Conservation (phyloP, 1,284 basidiomycete genomes). For the Trametes versicolor region DNA sequence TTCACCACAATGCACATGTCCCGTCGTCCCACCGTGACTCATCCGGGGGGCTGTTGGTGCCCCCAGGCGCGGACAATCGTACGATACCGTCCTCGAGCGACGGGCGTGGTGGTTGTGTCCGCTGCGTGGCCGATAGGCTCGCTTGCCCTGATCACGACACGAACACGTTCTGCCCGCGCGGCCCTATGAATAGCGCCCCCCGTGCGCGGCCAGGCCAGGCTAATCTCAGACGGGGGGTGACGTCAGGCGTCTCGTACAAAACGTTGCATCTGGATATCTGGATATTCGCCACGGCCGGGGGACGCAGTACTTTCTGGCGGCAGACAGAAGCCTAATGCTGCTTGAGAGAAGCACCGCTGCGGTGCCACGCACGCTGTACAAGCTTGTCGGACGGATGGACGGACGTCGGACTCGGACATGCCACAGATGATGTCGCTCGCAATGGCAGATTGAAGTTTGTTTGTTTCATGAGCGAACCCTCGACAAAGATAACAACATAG, state of each 20-base stretch:
- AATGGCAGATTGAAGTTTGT: not conserved
- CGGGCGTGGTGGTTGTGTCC: slow-evolving; percentile 15
- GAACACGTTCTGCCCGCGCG: slow-evolving; percentile 19
- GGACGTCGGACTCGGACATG: not conserved
- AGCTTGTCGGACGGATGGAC: slow-evolving; percentile 11
- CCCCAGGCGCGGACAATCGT: slow-evolving; percentile 3
- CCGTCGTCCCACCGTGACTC: slow-evolving; percentile 9
- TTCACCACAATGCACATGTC: slow-evolving; percentile 23
- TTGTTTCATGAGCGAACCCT: not conserved
- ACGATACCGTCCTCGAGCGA: slow-evolving; percentile 27
- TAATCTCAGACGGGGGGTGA: slow-evolving; percentile 7
- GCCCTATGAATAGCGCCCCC: slow-evolving; percentile 1
- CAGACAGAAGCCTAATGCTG: not conserved
- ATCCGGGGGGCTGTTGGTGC: not conserved
- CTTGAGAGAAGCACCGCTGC: not conserved
- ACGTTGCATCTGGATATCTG: slow-evolving; percentile 1
- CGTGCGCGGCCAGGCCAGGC: not conserved
- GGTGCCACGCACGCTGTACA: slow-evolving; percentile 12
- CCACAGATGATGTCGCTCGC: not conserved
- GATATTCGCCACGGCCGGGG: not conserved
- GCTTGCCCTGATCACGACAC: slow-evolving; percentile 7
- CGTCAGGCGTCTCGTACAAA: slow-evolving; percentile 10
- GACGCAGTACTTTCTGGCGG: not conserved
- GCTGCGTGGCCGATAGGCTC: slow-evolving; percentile 19
- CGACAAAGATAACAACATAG: not conserved